Percentiles rank a stretch among this genome's conserved stretches.
Conservation (phyloP, 2,329 filamentous ascomycete genomes). For the Fulvia fulva region DNA sequence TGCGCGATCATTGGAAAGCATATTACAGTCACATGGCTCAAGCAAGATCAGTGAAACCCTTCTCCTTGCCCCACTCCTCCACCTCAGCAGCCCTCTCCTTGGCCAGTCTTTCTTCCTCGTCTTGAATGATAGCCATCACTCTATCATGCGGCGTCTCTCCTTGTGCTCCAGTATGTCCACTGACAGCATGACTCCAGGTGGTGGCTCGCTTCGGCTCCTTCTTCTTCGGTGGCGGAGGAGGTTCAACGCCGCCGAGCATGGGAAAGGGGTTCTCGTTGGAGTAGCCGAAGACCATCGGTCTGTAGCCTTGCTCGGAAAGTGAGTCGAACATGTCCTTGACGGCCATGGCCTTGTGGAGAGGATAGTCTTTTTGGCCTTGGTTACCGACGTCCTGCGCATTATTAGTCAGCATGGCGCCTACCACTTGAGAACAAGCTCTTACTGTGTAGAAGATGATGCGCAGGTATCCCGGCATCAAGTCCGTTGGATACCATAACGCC, state of each 20-base stretch:
- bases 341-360: slow-evolving; percentile 25
- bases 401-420: slow-evolving; percentile 5
- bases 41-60: slow-evolving; percentile 11
- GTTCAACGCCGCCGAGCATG: slow-evolving; percentile 32
- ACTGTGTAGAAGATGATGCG: slow-evolving; percentile 32
- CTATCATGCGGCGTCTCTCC: slow-evolving; percentile 29
- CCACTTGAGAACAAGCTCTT: too few relatives aligned
- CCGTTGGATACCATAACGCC: slow-evolving; percentile 15
- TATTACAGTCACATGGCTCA: background rate
- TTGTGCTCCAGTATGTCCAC: slow-evolving; percentile 24
- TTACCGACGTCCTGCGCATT: slow-evolving; percentile 28
- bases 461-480: slow-evolving; percentile 29
- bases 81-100: slow-evolving; percentile 25
- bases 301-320: slow-evolving; percentile 29
- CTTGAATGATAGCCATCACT: slow-evolving; percentile 33
- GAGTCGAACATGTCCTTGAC: slow-evolving; percentile 35
- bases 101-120: slow-evolving; percentile 31
- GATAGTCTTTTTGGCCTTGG: slow-evolving; percentile 31
- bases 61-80: slow-evolving; percentile 19
- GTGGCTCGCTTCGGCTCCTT: slow-evolving; percentile 27
- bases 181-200: slow-evolving; percentile 25
- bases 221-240: slow-evolving; percentile 23
- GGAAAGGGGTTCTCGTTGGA: slow-evolving; percentile 34
- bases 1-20: background rate
- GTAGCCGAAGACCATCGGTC: slow-evolving; percentile 32